Evolutionary conservation across 176 grass and related monocot species (phyloP).

Genomic region (Oropetium thomaeum): DNA sequence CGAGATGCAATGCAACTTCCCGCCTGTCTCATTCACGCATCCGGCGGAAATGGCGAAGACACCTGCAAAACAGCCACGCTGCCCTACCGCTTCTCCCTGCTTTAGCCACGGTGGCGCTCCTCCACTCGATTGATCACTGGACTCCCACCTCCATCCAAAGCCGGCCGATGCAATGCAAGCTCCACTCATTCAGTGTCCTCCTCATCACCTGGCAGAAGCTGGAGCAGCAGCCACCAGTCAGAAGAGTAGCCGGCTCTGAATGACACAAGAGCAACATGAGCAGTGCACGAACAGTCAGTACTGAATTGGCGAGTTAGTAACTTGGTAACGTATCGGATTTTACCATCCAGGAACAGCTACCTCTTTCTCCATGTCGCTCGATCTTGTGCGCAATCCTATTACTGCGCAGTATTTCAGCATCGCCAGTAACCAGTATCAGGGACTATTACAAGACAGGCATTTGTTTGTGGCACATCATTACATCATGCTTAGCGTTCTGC

Average conservation of each 20-base stretch:
- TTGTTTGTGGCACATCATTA: neutral
- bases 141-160: neutral
- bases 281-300: neutral
- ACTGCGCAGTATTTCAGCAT: no score
- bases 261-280: neutral
- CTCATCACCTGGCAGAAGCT: neutral
- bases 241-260: neutral
- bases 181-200: neutral
- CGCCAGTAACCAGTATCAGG: no score
- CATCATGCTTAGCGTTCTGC: neutral
- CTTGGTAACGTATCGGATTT: no score
- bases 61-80: neutral
- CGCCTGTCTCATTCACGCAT: neutral
- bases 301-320: neutral
- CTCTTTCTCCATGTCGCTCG: neutral
- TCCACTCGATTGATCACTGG: neutral
- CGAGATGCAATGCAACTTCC: neutral
- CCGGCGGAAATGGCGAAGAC: neutral
- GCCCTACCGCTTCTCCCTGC: neutral
- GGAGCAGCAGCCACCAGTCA: neutral
- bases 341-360: neutral
- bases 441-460: neutral
- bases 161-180: no score
- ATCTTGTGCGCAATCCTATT: neutral
- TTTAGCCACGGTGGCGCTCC: neutral